Base-by-base conservation (phyloP, 805 yeast genomes). In the Naumovozyma castellii region DNA sequence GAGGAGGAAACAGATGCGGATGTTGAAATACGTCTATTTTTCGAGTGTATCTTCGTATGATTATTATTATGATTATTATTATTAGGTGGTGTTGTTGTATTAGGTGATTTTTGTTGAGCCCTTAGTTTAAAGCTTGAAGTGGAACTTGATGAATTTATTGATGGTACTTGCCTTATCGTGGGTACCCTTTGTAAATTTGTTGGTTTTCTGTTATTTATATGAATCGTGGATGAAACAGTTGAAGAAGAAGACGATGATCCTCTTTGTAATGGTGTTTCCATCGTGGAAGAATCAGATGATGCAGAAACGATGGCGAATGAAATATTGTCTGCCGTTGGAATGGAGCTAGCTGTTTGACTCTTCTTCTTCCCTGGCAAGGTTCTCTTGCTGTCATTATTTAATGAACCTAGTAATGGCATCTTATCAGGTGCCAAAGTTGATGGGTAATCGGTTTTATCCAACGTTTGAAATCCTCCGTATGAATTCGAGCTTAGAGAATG, bases 301-400 rank as follows among this genome's bases (percentile, higher is more conserved):
- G 49, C 31, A 1, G 57, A 52, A 5, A 51, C 37, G n/a, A 56
- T 56, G 16, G 48, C 49, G 37, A 48, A 57, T 1, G 62, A 58
- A 17, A 53, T 38, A 32, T 57, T 54, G 20, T 53, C 60, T 1
- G 61, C 61, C 2, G 59, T 53, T 19, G 59, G 56, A 8, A 56
- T 47, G 1, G 59, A 50, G 6, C 14, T 32, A 2, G 41, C 25
- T 5, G 39, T 39, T 3, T 36, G 29, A 3, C 27, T 22, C 27
- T 22, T 22, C 27, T 10, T 22, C 6, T 10, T 22, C 10, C 10
- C 10, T 22, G 27, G 10, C 6, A 10, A 22, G 6, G 27, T 10
- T 22, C 9, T 22, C 6, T 10, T 22, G 10, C 6, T 22, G 10
- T 22, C 10, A 16, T 22, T 19, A 22, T 39, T 37, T 1, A 22